Evolutionary conservation across 2,329 filamentous ascomycete genomes (phyloP).

Genomic region (Hypoxylon rubiginosum): DNA sequence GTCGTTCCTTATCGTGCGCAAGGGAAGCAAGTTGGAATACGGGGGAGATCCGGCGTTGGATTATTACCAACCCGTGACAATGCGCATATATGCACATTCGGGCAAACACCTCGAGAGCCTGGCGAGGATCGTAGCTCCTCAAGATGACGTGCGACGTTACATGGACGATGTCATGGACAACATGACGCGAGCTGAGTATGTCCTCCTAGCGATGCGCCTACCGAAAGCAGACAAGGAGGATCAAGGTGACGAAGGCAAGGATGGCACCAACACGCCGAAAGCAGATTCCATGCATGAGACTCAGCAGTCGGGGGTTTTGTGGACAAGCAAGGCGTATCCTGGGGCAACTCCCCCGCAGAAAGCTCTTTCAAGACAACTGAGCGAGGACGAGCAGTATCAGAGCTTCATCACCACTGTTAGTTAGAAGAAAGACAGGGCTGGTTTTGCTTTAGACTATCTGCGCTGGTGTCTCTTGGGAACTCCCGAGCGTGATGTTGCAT

Average conservation of each 20-base stretch:
- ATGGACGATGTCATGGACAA: constrained; percentile 80
- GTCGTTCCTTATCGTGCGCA: constrained; percentile 82
- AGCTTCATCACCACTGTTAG: constrained; percentile 59
- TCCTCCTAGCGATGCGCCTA: constrained; percentile 75
- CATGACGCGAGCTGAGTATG: constrained; percentile 76
- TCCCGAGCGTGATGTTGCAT: not conserved
- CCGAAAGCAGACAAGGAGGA: constrained; percentile 61
- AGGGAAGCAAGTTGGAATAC: constrained; percentile 75
- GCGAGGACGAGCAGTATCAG: constrained; percentile 63
- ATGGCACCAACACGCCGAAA: constrained; percentile 48
- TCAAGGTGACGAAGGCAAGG: constrained; percentile 50
- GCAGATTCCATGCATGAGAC: constrained; percentile 40
- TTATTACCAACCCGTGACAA: constrained; percentile 82
- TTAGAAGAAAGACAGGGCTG: constrained; percentile 42
- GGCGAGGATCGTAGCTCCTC: constrained; percentile 71
- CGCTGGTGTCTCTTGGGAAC: constrained; percentile 15
- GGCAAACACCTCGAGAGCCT: constrained; percentile 72
- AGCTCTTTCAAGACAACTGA: constrained; percentile 48
- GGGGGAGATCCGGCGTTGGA: constrained; percentile 73
- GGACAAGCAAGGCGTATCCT: constrained; percentile 50
- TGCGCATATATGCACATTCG: constrained; percentile 68
- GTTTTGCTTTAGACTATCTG: constrained; percentile 17
- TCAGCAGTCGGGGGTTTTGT: constrained; percentile 52
- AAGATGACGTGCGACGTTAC: constrained; percentile 73
- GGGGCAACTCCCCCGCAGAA: constrained; percentile 42